Base-by-base conservation (phyloP, 768 basidiomycete species). In the Peribolospora baueri region DNA sequence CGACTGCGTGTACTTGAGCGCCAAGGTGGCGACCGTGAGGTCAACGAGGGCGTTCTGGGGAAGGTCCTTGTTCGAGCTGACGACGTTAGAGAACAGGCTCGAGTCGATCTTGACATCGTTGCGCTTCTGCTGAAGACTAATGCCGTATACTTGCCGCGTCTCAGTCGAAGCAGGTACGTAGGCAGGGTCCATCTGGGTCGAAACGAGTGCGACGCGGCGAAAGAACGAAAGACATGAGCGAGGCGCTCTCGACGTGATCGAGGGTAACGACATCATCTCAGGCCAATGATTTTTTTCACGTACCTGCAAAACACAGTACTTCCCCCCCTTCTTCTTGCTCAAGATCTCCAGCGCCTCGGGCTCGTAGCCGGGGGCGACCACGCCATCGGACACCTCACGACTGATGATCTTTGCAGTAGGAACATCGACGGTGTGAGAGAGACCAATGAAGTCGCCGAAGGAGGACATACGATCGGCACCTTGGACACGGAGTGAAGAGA, bases 381-480 rank as follows among this genome's bases (percentile, higher is more conserved):
- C 83, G 41, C 93, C 93, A 66, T 98, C 93, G 0, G 93, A 97
- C 7, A 98, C 93, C 66, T 98, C 93, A 13, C 93, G 77, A n/a
- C 87, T 90, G 65, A 98, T 93, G 66, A 98, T 90, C 60, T 79
- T 80, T 47, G 93, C 93, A 7, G 93, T 97, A 1, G 85, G 81
- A 43, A 88, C 72, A 65, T 98, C 93, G 70, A 90, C 93, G 14
- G 80, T 77, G 38, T 82, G 80, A 13, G 88, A 93, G 8, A 98
- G 74, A 0, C 88, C 93, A 62, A 98, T 90, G 67, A 97, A 98
- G 70, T 98, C 93, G 4, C 93, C 93, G 66, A 97, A 98, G 3
- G 91, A 95, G 1, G 91, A 95, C 93, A 98, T 98, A 54, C 93
- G 80, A 67, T 98, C 93, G 36, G 93, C 91, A 55, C 88, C 84